Percentiles rank a stretch among this genome's conserved stretches.
Evolutionary conservation across 2,329 filamentous ascomycete genomes (phyloP).

Genomic region (Colletotrichum sp.): DNA sequence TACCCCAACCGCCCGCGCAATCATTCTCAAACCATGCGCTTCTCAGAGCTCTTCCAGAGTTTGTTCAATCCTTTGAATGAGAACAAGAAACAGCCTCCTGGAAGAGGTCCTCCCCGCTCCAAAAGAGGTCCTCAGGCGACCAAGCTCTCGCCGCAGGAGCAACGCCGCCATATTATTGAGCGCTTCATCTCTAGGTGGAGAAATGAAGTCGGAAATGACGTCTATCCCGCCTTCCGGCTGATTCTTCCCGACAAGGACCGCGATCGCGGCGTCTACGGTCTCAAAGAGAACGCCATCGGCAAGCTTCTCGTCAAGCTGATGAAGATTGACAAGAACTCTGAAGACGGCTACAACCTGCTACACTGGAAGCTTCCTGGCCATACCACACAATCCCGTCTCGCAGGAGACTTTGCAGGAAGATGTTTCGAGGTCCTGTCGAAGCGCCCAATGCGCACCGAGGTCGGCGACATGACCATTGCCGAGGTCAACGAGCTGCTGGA

Average conservation of each 20-base stretch:
- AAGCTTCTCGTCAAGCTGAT: slow-evolving; percentile 91
- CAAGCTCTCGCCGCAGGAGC: slow-evolving; percentile 75
- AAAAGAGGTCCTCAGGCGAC: slow-evolving; percentile 65
- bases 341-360: slow-evolving; percentile 83
- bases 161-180: slow-evolving; percentile 80
- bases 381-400: slow-evolving; percentile 65
- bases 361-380: slow-evolving; percentile 93
- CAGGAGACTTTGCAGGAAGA: slow-evolving; percentile 90
- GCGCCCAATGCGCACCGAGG: slow-evolving; percentile 74
- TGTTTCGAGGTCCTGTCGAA: slow-evolving; percentile 89
- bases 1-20: slow-evolving; percentile 87
- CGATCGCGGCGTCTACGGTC: slow-evolving; percentile 88
- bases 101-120: slow-evolving; percentile 54
- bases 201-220: slow-evolving; percentile 85
- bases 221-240: slow-evolving; percentile 90
- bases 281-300: slow-evolving; percentile 91
- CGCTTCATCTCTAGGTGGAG: slow-evolving; percentile 89
- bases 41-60: slow-evolving; percentile 76
- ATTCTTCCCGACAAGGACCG: slow-evolving; percentile 94
- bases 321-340: slow-evolving; percentile 89
- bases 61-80: slow-evolving; percentile 84
- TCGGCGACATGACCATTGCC: slow-evolving; percentile 82
- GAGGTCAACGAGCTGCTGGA: slow-evolving; percentile 91
- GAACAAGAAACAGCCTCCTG: slow-evolving; percentile 77
- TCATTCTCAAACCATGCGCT: slow-evolving; percentile 77